Conservation (phyloP, 306 rosid genomes). For the Malus fusca region DNA sequence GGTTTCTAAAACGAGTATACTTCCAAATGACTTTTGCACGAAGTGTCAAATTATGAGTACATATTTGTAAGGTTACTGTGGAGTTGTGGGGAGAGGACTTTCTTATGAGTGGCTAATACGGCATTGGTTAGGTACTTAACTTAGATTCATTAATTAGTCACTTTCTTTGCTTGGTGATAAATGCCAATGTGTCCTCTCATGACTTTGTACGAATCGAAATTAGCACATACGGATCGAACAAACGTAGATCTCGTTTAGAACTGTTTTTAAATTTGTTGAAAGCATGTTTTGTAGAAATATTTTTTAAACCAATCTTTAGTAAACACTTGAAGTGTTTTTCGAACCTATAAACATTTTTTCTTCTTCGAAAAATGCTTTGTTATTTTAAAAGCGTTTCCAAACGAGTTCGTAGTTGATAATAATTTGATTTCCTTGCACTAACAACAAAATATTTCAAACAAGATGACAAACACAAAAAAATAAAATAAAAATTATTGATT, state of each 20-base stretch:
- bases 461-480: too few relatives aligned
- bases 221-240: not conserved
- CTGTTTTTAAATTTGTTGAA: too few relatives aligned
- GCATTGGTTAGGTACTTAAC: slow-evolving; percentile 31
- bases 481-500: too few relatives aligned
- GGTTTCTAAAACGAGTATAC: slow-evolving; percentile 32
- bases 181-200: not conserved
- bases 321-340: too few relatives aligned
- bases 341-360: too few relatives aligned
- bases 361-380: too few relatives aligned
- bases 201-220: not conserved
- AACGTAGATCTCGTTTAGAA: not conserved
- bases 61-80: slow-evolving; percentile 17
- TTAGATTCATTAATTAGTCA: not conserved
- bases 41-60: slow-evolving; percentile 17
- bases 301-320: too few relatives aligned
- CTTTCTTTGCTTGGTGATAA: not conserved
- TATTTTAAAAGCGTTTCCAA: too few relatives aligned
- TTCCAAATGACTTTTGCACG: slow-evolving; percentile 28
- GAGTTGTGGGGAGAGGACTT: slow-evolving; percentile 19
- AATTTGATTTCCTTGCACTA: too few relatives aligned
- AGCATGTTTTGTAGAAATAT: too few relatives aligned
- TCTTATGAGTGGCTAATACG: slow-evolving; percentile 18
- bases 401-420: not conserved
- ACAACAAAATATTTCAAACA: too few relatives aligned